Percentiles rank a stretch among this genome's conserved stretches.
phyloP scores from a whole-genome alignment of 2,329 filamentous ascomycete species.

The Dichotomopilus funicola region DNA sequence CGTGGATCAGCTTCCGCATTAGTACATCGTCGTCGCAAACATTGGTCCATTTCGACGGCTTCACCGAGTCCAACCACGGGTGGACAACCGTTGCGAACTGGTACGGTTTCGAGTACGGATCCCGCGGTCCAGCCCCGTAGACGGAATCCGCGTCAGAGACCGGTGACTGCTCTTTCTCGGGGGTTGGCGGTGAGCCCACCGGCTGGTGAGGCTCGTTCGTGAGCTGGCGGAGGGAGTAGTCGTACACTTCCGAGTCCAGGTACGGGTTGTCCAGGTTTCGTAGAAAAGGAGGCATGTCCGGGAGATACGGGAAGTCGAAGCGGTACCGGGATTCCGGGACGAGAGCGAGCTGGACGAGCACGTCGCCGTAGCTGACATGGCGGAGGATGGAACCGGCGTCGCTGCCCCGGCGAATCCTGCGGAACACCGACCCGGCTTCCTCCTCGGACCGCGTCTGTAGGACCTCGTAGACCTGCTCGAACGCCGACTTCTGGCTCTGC shows the following conservation, averaged over 20 bases:
- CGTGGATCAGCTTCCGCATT: conserved; percentile 54
- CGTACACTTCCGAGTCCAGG: conserved; percentile 28
- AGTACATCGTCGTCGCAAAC: conserved; percentile 32
- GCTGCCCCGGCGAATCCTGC: conserved; percentile 31
- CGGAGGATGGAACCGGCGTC: conserved; percentile 29
- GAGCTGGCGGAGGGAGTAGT: conserved; percentile 12
- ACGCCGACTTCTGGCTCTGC: conserved; percentile 24
- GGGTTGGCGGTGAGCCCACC: neutral
- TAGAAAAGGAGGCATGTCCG: conserved; percentile 28
- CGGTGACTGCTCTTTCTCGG: conserved; percentile 6
- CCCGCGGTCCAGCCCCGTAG: conserved; percentile 3
- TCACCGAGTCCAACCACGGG: conserved; percentile 27
- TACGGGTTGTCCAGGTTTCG: conserved; percentile 25
- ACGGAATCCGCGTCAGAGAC: neutral
- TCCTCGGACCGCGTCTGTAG: conserved; percentile 21
- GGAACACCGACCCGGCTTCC: conserved; percentile 31
- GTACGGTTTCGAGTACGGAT: conserved; percentile 32
- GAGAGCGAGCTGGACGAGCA: conserved; percentile 34
- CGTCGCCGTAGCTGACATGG: conserved; percentile 31
- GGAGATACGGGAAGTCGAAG: conserved; percentile 35
- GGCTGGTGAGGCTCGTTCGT: neutral
- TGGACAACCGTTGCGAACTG: conserved; percentile 32
- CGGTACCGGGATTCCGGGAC: conserved; percentile 33
- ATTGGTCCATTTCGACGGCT: conserved; percentile 32
- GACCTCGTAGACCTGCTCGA: conserved; percentile 27